These are phyloP conservation scores for Lentinula raphanica DNA, from an alignment of 768 basidiomycete genomes.

Conservation along the genomic window DNA sequence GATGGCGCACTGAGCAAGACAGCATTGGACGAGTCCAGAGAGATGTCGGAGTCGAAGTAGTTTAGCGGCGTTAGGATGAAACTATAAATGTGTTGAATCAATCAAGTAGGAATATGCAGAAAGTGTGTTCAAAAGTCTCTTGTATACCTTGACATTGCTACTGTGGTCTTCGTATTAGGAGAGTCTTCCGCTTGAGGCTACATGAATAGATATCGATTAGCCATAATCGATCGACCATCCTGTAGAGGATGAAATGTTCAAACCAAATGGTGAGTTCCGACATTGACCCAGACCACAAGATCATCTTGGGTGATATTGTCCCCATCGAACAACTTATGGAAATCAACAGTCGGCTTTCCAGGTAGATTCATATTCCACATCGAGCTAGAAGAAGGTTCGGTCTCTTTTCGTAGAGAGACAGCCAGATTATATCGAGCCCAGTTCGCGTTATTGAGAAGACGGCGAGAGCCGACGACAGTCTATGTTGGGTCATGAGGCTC, in stretches of 20 bases:
- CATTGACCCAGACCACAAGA: conserved; percentile 60
- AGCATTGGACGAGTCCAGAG: conserved; percentile 52
- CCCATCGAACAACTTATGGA: conserved; percentile 58
- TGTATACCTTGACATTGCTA: conserved; percentile 50
- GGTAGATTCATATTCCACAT: conserved; percentile 65
- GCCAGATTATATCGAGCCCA: conserved; percentile 64
- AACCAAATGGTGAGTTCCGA: conserved; percentile 64
- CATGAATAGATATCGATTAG: neutral
- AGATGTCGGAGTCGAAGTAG: conserved; percentile 60
- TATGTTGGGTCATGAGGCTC: conserved; percentile 18
- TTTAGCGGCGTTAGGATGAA: conserved; percentile 60
- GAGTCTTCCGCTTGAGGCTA: conserved; percentile 62
- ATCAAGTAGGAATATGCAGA: too few species aligned
- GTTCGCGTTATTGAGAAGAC: conserved; percentile 55
- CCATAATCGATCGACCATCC: too few species aligned
- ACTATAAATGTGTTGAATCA: too few species aligned
- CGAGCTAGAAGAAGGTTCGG: conserved; percentile 50
- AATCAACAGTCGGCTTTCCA: conserved; percentile 49
- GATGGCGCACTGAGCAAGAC: conserved; percentile 40
- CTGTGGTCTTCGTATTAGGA: conserved; percentile 54
- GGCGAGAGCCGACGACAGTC: conserved; percentile 57
- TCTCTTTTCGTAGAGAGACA: conserved; percentile 54
- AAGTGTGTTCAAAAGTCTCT: too few species aligned
- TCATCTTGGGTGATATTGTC: conserved; percentile 63
- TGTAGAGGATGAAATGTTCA: neutral